Evolutionary conservation across 176 grass and related monocot genomes (phyloP), one percentile per base, ranked within the genome.

Genomic region (Musa troglodytarum): DNA sequence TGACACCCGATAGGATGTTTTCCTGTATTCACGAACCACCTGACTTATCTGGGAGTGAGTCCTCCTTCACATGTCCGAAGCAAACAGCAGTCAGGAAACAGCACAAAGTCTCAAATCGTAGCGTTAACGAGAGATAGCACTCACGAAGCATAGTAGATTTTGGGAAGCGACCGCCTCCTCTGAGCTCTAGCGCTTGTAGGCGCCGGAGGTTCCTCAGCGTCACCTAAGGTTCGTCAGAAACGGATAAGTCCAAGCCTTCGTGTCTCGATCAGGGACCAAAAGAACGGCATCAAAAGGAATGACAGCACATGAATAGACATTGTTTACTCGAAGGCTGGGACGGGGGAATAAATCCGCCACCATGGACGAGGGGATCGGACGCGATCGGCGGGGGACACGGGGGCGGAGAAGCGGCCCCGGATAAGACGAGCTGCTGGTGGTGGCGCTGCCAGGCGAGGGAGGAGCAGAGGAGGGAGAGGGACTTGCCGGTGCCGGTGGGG

Each of bases 21-120:
- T 97, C 87, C 83, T 91, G 75, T 87, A 90, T 82, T 97, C 93
- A 66, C 93, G 90, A 76, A 97, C 78, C 75, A 97, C 93, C 76
- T 97, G 93, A 63, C 74, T 93, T 86, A 97, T 97, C 84, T 97
- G 93, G 0, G 93, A 82, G 79, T 97, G 93, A n/a, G 93, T 97
- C 86, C 93, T 97, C 90, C 93, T 97, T 87, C 73, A 82, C 76
- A 74, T 26, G 22, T 8, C 43, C 75, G 50, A 3, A 69, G 66
- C 58, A 86, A 71, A 34, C 19, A 74, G 56, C 54, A 63, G 25
- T 76, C 20, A 76, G 49, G 51, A 64, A 53, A 13, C 4, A 65
- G 26, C 43, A 8, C 15, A 9, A 11, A 0, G 10, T 1, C 6
- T 57, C 53, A 16, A 16, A 16, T 28, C 72, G 12, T 56, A 19